Evolutionary conservation across 1,139 yeast genomes (phyloP).

Genomic region (Diutina mesorugosa): DNA sequence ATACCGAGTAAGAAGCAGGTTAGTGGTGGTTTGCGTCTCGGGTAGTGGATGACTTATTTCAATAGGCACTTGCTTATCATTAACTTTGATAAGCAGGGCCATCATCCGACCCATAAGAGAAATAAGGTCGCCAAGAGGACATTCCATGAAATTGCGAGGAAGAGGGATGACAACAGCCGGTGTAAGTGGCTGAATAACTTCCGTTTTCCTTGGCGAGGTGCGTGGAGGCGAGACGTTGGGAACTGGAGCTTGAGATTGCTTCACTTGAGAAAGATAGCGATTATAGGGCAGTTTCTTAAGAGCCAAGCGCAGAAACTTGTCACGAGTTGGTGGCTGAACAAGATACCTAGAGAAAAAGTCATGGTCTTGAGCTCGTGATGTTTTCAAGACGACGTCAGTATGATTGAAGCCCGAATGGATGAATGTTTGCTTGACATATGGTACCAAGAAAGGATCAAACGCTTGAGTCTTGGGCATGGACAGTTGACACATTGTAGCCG

Average conservation of each 20-base stretch:
- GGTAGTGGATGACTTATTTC: neutral
- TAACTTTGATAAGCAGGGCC: constrained; percentile 52
- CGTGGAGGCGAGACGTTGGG: constrained; percentile 4
- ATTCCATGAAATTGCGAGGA: constrained; percentile 49
- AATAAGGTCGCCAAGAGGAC: constrained; percentile 60
- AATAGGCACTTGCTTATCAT: constrained; percentile 26
- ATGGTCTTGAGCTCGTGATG: neutral
- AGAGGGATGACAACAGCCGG: constrained; percentile 12
- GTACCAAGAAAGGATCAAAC: constrained; percentile 16
- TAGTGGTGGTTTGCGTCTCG: constrained; percentile 7
- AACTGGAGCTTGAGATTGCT: constrained; percentile 9
- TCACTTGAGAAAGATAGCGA: constrained; percentile 12
- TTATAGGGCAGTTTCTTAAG: constrained; percentile 15
- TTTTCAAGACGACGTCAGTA: neutral
- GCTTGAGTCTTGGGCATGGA: neutral
- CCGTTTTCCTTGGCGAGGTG: neutral
- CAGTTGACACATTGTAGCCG: neutral
- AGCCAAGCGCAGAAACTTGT: neutral
- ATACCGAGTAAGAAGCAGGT: constrained; percentile 57
- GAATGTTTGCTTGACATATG: constrained; percentile 15
- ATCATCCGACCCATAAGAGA: constrained; percentile 70
- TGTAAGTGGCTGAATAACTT: neutral
- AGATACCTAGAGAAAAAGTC: neutral
- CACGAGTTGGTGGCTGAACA: neutral
- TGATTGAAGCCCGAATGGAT: neutral